These are phyloP conservation scores for Tolypocladium guangdongense DNA, from an alignment of 2,329 filamentous ascomycete genomes.

Conservation along the genomic window DNA sequence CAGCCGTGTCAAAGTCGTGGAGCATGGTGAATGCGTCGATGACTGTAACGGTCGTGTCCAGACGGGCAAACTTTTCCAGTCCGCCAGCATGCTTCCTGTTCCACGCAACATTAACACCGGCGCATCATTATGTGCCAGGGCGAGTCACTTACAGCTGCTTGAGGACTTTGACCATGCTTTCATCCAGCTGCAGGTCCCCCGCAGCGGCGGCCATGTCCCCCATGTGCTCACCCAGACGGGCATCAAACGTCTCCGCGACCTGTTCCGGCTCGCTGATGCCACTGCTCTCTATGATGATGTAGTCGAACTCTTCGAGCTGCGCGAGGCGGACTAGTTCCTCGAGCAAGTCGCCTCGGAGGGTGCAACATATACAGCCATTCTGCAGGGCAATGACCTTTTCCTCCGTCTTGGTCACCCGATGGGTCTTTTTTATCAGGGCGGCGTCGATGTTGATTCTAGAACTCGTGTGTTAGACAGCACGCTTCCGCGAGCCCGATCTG, in stretches of 20 bases:
- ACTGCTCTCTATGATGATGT: slow-evolving; percentile 61
- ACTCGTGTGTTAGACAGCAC: neutral
- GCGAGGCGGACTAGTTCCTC: slow-evolving; percentile 56
- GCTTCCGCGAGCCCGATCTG: neutral
- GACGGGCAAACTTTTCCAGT: slow-evolving; percentile 50
- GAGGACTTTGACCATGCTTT: slow-evolving; percentile 22
- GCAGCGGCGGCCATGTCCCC: slow-evolving; percentile 19
- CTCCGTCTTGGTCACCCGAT: slow-evolving; percentile 45
- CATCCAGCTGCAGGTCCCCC: slow-evolving; percentile 20
- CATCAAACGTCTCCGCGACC: slow-evolving; percentile 62
- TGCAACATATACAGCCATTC: slow-evolving; percentile 70
- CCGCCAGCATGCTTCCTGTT: slow-evolving; percentile 45
- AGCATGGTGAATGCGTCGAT: slow-evolving; percentile 65
- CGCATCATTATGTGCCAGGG: neutral
- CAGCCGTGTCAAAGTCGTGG: slow-evolving; percentile 59
- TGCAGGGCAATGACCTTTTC: slow-evolving; percentile 59
- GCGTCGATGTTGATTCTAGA: slow-evolving; percentile 53
- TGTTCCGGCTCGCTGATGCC: slow-evolving; percentile 65
- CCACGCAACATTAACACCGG: neutral
- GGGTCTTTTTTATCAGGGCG: slow-evolving; percentile 43
- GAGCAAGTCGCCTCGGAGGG: slow-evolving; percentile 58
- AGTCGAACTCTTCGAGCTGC: slow-evolving; percentile 53
- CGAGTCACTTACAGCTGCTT: slow-evolving; percentile 21
- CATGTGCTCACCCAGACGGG: slow-evolving; percentile 39
- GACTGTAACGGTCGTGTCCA: slow-evolving; percentile 63